Base-by-base conservation (phyloP, 2,329 filamentous ascomycete species). In the Mollisiaceae sp. region DNA sequence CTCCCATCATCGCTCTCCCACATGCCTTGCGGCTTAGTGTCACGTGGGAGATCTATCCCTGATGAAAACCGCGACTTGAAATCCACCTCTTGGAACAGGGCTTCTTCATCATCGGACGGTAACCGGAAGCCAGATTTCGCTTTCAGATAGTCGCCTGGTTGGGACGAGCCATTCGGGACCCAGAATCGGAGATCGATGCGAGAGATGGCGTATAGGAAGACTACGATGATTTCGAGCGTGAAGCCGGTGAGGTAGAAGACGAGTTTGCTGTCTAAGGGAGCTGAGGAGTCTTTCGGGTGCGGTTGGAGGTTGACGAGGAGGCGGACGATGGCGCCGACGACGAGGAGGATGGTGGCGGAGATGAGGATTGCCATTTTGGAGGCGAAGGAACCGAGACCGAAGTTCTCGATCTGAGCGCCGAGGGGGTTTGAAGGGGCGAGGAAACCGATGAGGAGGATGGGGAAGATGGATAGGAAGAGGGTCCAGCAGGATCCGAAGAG, bases 241-340 rank as follows among this genome's bases (percentile, higher is more conserved):
- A 91, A 95, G 79, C 91, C 90, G 79, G 94, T 91, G 73, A 87
- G 79, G 79, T 94, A 97, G 80, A 92, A 96, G 71, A 85, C 86
- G 1, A 86, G 85, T 75, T 89, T 91, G 74, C 80, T 80, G 72
- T 92, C 85, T 38, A 71, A 67, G 50, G 62, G 64, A 0, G 61
- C 65, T 4, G 69, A 66, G 11, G 56, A 38, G 11, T 66, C 35
- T 4, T 38, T 52, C 1, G 66, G 66, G 38, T 41, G 58, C 14
- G 52, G 39, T 32, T 65, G 43, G 24, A 66, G 64, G 75, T 88
- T 94, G 82, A 87, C 90, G 1, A 88, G 88, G 0, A 90, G 86
- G 20, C 68, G 50, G 20, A 69, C 65, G 20, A 63, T 32, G 2
- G 91, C 90, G 22, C 91, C 91, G 8, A 93, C 78, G 14, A 86